These are phyloP conservation scores for Davidsoniella eucalypti DNA, from an alignment of 2,329 filamentous ascomycete genomes.

Conservation along the genomic window DNA sequence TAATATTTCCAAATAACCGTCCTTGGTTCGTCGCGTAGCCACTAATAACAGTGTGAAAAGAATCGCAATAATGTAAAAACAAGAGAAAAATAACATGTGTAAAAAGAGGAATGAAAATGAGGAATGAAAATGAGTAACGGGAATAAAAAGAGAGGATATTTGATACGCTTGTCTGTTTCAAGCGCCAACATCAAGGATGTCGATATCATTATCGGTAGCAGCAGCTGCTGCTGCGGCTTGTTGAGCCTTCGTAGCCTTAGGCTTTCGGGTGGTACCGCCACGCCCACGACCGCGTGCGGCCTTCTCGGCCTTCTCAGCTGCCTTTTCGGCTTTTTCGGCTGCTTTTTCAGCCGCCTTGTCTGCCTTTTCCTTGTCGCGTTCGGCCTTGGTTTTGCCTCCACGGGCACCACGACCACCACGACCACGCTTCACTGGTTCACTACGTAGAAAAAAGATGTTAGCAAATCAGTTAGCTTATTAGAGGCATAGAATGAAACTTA, in stretches of 20 bases:
- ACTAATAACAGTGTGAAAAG: neutral
- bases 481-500: constrained; percentile 22
- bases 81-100: neutral
- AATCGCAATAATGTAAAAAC: constrained; percentile 1
- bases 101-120: neutral
- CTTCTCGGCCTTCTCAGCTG: constrained; percentile 10
- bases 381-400: constrained; percentile 12
- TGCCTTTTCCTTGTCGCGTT: constrained; percentile 11
- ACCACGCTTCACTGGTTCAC: constrained; percentile 53
- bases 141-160: neutral
- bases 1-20: neutral
- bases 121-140: constrained; percentile 3
- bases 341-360: constrained; percentile 12
- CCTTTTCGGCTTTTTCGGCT: constrained; percentile 11
- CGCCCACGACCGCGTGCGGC: constrained; percentile 8
- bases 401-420: constrained; percentile 24
- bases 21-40: neutral
- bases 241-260: constrained; percentile 11
- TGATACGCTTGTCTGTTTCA: constrained; percentile 8
- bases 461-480: constrained; percentile 14
- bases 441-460: constrained; percentile 24
- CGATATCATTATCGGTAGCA: constrained; percentile 5
- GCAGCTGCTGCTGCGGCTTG: constrained; percentile 8
- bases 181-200: constrained; percentile 12
- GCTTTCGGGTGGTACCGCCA: constrained; percentile 8